These are phyloP conservation scores for Lactuca saligna DNA, from an alignment of 129 eudicot genomes.

Conservation along the genomic window DNA sequence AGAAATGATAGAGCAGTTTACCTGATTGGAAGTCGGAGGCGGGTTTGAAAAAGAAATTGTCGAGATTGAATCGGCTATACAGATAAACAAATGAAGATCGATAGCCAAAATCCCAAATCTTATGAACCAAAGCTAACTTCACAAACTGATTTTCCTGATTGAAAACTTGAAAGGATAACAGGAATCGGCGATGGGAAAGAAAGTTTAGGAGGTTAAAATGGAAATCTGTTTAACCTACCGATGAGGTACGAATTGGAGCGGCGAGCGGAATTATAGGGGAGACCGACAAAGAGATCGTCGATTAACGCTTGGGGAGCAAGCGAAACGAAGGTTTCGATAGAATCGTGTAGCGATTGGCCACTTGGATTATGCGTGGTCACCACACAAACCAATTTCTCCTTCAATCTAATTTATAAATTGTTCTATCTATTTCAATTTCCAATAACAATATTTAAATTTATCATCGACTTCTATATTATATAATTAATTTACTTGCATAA, in stretches of 20 bases:
- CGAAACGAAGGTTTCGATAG: conserved; percentile 18
- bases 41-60: conserved; percentile 1
- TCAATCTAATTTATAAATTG: neutral
- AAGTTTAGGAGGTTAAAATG: neutral
- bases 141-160: neutral
- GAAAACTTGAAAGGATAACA: neutral
- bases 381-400: conserved; percentile 2
- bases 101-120: conserved; percentile 7
- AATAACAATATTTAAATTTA: too few species aligned
- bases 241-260: conserved; percentile 9
- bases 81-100: neutral
- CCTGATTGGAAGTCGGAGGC: conserved; percentile 24
- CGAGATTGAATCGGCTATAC: conserved; percentile 4
- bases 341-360: conserved; percentile 7
- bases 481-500: neutral
- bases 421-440: too few species aligned
- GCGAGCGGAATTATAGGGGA: conserved; percentile 26
- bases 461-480: neutral
- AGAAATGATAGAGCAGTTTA: conserved; percentile 1
- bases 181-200: neutral
- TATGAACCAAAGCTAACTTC: neutral
- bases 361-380: conserved; percentile 24
- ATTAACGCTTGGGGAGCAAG: conserved; percentile 28
- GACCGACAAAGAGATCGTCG: neutral
- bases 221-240: conserved; percentile 5